Percentiles rank a stretch among this genome's conserved stretches.
These are phyloP conservation scores for Lodderomyces metapsilosis DNA, from an alignment of 1,139 yeast genomes.

Conservation along the genomic window DNA sequence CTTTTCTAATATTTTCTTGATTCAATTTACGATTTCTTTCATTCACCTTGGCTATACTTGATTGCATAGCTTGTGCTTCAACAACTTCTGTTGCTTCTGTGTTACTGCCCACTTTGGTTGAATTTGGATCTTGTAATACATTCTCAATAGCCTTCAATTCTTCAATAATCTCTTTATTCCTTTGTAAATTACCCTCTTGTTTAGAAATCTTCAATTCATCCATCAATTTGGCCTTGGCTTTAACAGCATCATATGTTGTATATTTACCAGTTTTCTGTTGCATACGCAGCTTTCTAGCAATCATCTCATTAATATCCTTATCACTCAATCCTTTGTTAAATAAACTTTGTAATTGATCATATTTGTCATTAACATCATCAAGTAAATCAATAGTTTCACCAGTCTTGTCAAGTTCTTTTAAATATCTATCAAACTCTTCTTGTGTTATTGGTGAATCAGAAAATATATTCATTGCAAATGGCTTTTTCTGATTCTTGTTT, in stretches of 20 bases:
- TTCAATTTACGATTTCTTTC: conserved; percentile 82
- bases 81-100: background rate
- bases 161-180: conserved; percentile 52
- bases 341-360: conserved; percentile 58
- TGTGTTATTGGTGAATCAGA: conserved; percentile 70
- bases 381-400: conserved; percentile 61
- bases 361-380: conserved; percentile 67
- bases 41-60: conserved; percentile 52
- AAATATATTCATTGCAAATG: conserved; percentile 72
- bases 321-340: conserved; percentile 67
- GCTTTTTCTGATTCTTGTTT: conserved; percentile 64
- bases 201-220: conserved; percentile 76
- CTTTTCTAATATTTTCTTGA: conserved; percentile 71
- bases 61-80: conserved; percentile 2
- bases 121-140: conserved; percentile 17
- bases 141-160: conserved; percentile 42
- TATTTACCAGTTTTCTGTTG: conserved; percentile 40
- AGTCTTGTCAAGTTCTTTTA: conserved; percentile 57
- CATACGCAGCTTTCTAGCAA: conserved; percentile 62
- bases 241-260: conserved; percentile 67
- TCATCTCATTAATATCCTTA: conserved; percentile 76
- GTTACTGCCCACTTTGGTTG: background rate
- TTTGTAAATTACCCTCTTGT: conserved; percentile 57
- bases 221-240: conserved; percentile 68
- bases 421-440: conserved; percentile 74